Evolutionary conservation across 495 filamentous ascomycete genomes (phyloP), one percentile per base, ranked within the genome.

Genomic region (Lasiosphaeriaceae sp.): DNA sequence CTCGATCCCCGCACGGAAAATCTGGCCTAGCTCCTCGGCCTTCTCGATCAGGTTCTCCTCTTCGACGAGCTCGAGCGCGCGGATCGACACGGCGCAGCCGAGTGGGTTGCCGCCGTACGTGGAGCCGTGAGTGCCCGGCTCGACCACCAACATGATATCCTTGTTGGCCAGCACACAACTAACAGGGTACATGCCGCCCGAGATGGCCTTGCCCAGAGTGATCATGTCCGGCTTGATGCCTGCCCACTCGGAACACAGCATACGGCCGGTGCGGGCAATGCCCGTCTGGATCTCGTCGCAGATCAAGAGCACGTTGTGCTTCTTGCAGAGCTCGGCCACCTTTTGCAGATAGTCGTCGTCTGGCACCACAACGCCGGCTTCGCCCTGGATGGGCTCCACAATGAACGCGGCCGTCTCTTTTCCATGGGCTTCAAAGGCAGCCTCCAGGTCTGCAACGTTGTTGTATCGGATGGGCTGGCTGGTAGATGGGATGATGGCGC

Each of bases 241-340:
- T 51, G 90, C 87, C 91, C 95, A 97, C 71, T 97, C 86, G 65
- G 86, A 86, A 78, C 94, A 97, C 23, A 99, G 80, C 72, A 99
- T 86, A 63, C 87, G 87, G 22, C 94, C 94, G 14, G 95, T 97
- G 53, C 94, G 85, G 52, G 92, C 95, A 73, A 99, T 96, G 62
- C 93, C 83, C 22, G 95, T 99, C 73, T 99, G 94, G 67, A 99
- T 97, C 83, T 99, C 94, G 68, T 99, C 94, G 68, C 90, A 96
- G 67, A 99, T 96, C 60, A 99, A 70, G 34, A 99, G 83, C 21
- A 92, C 90, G 62, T 96, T 95, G 78, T 97, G 83, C 74, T 94
- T 87, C 71, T 90, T 89, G 79, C 94, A 99, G 20, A 97, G 84
- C 19, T 80, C 86, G 31, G 89, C 82, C n/a, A 88, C 90, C 59